Conservation (phyloP, 2,329 filamentous ascomycete species). For the Plenodomus biglobosus region DNA sequence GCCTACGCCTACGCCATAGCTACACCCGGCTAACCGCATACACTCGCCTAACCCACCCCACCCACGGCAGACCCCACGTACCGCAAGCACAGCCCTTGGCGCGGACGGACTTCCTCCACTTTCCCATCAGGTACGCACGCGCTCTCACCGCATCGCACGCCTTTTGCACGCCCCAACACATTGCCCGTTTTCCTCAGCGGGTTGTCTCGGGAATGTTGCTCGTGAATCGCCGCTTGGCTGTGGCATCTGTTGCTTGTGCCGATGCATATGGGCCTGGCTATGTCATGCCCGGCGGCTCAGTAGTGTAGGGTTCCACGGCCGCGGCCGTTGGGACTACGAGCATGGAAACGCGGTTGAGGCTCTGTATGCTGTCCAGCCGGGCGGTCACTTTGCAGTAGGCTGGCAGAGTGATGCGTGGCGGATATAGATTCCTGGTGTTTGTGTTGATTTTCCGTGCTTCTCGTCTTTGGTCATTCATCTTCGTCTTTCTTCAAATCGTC, state of each 20-base stretch:
- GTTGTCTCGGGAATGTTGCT: slow-evolving; percentile 11
- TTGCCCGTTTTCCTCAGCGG: neutral
- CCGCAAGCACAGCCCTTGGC: neutral
- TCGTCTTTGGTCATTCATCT: neutral
- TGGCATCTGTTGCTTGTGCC: slow-evolving; percentile 8
- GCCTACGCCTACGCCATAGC: no score
- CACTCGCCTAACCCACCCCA: neutral
- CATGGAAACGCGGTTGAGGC: slow-evolving; percentile 15
- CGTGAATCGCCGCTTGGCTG: slow-evolving; percentile 10
- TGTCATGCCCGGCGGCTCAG: slow-evolving; percentile 23
- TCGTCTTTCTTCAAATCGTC: neutral
- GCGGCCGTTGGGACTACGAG: slow-evolving; percentile 22
- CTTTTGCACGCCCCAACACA: neutral
- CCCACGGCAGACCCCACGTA: no score
- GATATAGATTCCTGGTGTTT: slow-evolving; percentile 4
- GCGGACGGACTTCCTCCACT: neutral
- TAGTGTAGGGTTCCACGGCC: slow-evolving; percentile 26
- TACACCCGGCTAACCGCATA: neutral
- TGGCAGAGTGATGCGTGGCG: slow-evolving; percentile 6
- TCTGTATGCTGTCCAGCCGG: slow-evolving; percentile 7
- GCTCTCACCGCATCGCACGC: neutral
- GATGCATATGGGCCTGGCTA: slow-evolving; percentile 16
- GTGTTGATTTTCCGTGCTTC: neutral
- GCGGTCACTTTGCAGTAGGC: slow-evolving; percentile 4
- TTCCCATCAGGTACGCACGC: neutral